Conservation (phyloP, 768 basidiomycete genomes). For the Boletus insuetus region DNA sequence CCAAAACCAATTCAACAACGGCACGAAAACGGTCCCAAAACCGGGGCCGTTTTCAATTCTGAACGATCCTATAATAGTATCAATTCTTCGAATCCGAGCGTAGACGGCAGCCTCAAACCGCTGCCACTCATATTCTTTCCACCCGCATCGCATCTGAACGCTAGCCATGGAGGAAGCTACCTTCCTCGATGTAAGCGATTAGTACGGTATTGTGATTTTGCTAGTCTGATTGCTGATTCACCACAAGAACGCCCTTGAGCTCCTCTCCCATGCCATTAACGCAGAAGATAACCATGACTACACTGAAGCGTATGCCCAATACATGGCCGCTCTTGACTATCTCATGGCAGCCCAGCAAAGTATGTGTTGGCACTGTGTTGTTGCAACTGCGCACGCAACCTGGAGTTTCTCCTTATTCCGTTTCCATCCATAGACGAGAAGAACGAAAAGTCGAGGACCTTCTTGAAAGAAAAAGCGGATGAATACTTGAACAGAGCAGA, state of each 20-base stretch:
- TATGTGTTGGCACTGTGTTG: constrained; percentile 27
- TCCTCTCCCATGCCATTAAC: constrained; percentile 87
- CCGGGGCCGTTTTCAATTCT: too few species aligned
- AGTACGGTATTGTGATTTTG: neutral
- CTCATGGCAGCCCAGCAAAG: constrained; percentile 96
- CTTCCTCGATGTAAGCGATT: constrained; percentile 13
- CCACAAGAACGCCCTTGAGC: constrained; percentile 73
- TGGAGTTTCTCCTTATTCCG: too few species aligned
- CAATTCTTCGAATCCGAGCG: too few species aligned
- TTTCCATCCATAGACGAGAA: constrained; percentile 6
- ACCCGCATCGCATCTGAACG: neutral
- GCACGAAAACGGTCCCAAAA: too few species aligned
- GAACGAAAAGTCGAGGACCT: constrained; percentile 17
- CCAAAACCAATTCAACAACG: too few species aligned
- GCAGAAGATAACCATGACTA: constrained; percentile 90
- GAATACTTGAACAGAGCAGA: constrained; percentile 22
- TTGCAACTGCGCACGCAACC: neutral
- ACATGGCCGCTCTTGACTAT: constrained; percentile 92
- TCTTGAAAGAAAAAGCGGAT: constrained; percentile 17
- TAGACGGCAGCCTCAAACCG: too few species aligned
- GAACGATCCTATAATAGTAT: too few species aligned
- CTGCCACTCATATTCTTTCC: too few species aligned
- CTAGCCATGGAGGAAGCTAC: neutral
- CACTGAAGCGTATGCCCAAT: constrained; percentile 86
- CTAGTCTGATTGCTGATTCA: too few species aligned